phyloP scores from a whole-genome alignment of 179 eudicot species.

The Beta lomatogona region DNA sequence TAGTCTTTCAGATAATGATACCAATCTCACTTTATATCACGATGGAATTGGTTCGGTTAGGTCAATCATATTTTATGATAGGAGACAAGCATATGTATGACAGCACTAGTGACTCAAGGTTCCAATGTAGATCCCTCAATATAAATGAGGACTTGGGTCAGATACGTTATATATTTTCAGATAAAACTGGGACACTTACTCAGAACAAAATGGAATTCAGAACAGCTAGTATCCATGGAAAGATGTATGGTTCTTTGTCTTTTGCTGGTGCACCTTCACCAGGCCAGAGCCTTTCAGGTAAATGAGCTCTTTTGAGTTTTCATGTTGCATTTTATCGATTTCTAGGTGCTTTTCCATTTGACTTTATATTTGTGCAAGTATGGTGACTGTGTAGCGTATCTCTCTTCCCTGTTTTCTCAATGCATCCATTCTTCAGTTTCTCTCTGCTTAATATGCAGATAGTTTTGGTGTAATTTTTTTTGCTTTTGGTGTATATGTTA shows the following conservation, averaged over 20 bases:
- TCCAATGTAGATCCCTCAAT: conserved; percentile 95
- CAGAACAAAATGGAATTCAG: conserved; percentile 94
- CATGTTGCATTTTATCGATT: conserved; percentile 1
- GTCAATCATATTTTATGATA: conserved; percentile 97
- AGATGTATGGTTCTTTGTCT: conserved; percentile 48
- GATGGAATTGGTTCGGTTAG: conserved; percentile 95
- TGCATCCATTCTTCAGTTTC: background rate
- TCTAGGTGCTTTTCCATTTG: background rate
- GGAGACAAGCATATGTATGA: conserved; percentile 85
- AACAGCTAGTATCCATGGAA: conserved; percentile 78
- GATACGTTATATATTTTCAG: conserved; percentile 90
- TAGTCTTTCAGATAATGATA: conserved; percentile 97
- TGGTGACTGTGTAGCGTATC: background rate
- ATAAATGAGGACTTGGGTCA: conserved; percentile 98
- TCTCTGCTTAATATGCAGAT: background rate
- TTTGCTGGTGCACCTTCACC: conserved; percentile 33
- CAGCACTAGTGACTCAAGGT: conserved; percentile 59
- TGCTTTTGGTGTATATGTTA: background rate
- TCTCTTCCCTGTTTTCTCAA: background rate
- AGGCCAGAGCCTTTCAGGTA: conserved; percentile 49
- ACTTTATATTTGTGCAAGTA: background rate
- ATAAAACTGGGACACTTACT: conserved; percentile 94
- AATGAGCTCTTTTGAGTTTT: background rate
- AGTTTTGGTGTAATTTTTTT: background rate
- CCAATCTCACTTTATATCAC: conserved; percentile 92